These are phyloP conservation scores for Agrostemma githago DNA, from an alignment of 148 eudicot species.

Conservation along the genomic window DNA sequence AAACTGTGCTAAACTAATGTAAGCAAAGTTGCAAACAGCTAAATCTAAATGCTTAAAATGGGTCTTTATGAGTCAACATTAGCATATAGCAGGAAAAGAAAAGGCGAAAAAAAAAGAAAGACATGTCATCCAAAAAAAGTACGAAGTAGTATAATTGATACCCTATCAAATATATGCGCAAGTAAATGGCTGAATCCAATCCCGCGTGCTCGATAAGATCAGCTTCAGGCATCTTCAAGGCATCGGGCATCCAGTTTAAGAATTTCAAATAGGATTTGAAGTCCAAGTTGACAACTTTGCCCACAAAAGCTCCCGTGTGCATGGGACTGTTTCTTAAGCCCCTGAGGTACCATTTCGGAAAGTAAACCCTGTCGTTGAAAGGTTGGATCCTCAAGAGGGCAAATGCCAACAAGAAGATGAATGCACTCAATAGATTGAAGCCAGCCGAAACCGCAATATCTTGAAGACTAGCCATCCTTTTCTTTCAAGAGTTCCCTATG, in stretches of 20 bases:
- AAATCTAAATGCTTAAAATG: neutral
- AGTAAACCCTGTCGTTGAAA: constrained; percentile 93
- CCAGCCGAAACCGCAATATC: constrained; percentile 84
- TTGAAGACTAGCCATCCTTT: constrained; percentile 62
- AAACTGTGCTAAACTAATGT: neutral
- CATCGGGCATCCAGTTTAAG: constrained; percentile 95
- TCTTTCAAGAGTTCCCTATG: constrained; percentile 25
- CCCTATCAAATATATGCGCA: constrained; percentile 92
- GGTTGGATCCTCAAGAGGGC: constrained; percentile 90
- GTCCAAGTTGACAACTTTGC: constrained; percentile 79
- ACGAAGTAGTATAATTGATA: constrained; percentile 25
- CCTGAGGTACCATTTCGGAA: constrained; percentile 96
- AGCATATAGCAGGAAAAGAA: constrained; percentile 4
- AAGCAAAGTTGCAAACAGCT: neutral
- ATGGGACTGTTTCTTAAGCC: constrained; percentile 82
- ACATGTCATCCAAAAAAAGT: neutral
- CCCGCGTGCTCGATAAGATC: constrained; percentile 98
- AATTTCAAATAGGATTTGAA: constrained; percentile 71
- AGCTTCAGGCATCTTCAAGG: constrained; percentile 83
- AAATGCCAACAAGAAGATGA: constrained; percentile 77
- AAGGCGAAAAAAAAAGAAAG: neutral
- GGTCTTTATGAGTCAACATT: neutral
- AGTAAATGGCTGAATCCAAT: constrained; percentile 87
- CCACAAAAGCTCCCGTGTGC: constrained; percentile 52
- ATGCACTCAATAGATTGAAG: constrained; percentile 63